phyloP scores from a whole-genome alignment of 208 protist genomes.

The Novymonas esmeraldas region DNA sequence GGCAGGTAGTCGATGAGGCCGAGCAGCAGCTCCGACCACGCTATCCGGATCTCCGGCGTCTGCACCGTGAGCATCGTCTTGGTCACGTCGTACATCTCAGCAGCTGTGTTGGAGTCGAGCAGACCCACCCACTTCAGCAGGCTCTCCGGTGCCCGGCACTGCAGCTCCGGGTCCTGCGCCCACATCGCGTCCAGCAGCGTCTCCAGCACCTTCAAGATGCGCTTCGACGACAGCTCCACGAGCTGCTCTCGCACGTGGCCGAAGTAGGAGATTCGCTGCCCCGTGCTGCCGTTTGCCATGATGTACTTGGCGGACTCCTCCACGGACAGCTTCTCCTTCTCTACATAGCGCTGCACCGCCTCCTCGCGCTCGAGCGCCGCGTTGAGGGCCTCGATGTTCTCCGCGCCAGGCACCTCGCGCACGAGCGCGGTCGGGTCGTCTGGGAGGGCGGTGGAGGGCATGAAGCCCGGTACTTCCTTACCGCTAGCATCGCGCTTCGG shows the following conservation, averaged over 20 bases:
- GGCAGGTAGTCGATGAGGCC: constrained; percentile 63
- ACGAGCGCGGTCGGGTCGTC: constrained; percentile 89
- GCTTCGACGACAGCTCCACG: constrained; percentile 47
- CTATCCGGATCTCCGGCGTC: constrained; percentile 69
- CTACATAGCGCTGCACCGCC: constrained; percentile 90
- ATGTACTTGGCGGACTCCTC: constrained; percentile 87
- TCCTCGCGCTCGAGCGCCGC: constrained; percentile 85
- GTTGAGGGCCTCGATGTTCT: constrained; percentile 89
- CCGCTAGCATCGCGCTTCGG: constrained; percentile 7
- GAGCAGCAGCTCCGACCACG: constrained; percentile 81
- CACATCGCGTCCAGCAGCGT: constrained; percentile 88
- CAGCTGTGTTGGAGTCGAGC: constrained; percentile 50
- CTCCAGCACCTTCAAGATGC: constrained; percentile 70
- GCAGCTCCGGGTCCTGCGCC: constrained; percentile 87
- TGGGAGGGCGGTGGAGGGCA: constrained; percentile 47
- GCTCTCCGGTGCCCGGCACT: constrained; percentile 74
- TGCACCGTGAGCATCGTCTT: constrained; percentile 90
- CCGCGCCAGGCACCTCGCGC: constrained; percentile 77
- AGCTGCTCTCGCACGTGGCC: constrained; percentile 71
- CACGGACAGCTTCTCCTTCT: constrained; percentile 80
- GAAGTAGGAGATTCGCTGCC: constrained; percentile 85
- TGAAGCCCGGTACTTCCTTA: constrained; percentile 25
- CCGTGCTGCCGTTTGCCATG: constrained; percentile 89
- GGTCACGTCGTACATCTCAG: constrained; percentile 80
- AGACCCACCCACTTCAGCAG: constrained; percentile 64